Conservation (phyloP, 23 red algal species). For the Chondrus crispus region DNA sequence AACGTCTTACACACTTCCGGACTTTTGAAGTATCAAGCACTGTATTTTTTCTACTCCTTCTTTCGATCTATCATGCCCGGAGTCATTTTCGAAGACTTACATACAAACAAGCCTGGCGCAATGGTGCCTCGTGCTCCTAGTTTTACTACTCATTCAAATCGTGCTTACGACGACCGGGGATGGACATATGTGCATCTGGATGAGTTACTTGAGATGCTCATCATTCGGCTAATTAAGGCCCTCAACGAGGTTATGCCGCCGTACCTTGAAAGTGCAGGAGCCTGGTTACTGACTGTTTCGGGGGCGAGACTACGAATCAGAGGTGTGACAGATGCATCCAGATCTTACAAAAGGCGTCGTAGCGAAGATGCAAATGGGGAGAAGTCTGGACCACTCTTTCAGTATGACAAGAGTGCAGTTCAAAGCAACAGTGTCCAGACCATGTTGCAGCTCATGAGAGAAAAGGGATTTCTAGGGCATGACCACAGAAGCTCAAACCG, state of each 20-base stretch:
- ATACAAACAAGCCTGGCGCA: conserved; percentile 3
- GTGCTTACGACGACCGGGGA: not conserved
- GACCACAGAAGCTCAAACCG: not conserved
- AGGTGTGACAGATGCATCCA: not conserved
- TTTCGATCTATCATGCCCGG: not conserved
- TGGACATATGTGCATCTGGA: conserved; percentile 1
- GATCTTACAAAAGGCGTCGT: not conserved
- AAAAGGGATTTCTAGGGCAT: not conserved
- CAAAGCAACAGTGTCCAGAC: not conserved
- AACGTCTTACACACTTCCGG: not conserved
- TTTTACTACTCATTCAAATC: not conserved
- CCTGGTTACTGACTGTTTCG: not conserved
- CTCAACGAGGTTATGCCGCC: not conserved
- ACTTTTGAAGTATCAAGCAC: not conserved
- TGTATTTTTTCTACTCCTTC: conserved; percentile 11
- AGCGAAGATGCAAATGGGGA: not conserved
- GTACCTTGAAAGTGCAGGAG: not conserved
- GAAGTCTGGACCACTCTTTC: not conserved
- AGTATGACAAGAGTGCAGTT: not conserved
- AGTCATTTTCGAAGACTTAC: not conserved
- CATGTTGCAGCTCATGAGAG: not conserved
- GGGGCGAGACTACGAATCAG: not conserved
- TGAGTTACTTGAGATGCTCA: not conserved
- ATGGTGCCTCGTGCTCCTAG: not conserved
- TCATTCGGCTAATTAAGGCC: not conserved